phyloP scores from a whole-genome alignment of 768 basidiomycete species.

The Tulasnella sp. region DNA sequence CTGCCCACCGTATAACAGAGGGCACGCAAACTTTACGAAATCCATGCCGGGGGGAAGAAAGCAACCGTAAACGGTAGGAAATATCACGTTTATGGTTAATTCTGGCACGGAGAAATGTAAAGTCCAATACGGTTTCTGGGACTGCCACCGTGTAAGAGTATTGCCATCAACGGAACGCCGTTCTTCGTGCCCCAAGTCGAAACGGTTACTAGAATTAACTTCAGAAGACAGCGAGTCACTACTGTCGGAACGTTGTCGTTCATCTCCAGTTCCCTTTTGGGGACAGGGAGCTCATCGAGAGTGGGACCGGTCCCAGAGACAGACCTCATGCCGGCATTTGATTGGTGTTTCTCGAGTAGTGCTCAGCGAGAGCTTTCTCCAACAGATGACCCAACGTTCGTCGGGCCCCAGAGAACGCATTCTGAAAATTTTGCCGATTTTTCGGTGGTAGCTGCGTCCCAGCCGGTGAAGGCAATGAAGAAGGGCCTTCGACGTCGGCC shows the following conservation, averaged over 20 bases:
- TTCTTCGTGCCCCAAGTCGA: not conserved
- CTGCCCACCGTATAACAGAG: not conserved
- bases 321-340: not conserved
- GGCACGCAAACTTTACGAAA: not conserved
- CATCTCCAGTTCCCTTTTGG: not conserved
- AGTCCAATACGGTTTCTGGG: not conserved
- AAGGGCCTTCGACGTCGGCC: not conserved
- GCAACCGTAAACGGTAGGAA: not conserved
- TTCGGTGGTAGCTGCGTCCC: not conserved
- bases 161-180: not conserved
- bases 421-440: not conserved
- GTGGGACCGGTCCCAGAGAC: not conserved
- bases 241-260: not conserved
- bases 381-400: not conserved
- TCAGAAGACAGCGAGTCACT: not conserved
- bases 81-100: not conserved
- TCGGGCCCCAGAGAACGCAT: not conserved
- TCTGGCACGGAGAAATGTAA: not conserved
- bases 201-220: not conserved
- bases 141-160: not conserved
- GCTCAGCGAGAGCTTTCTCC: not conserved
- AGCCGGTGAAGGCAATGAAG: not conserved
- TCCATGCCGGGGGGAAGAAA: not conserved
- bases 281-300: not conserved
- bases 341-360: not conserved